Base-by-base conservation (phyloP, 805 yeast genomes). In the Pichia paraexigua region DNA sequence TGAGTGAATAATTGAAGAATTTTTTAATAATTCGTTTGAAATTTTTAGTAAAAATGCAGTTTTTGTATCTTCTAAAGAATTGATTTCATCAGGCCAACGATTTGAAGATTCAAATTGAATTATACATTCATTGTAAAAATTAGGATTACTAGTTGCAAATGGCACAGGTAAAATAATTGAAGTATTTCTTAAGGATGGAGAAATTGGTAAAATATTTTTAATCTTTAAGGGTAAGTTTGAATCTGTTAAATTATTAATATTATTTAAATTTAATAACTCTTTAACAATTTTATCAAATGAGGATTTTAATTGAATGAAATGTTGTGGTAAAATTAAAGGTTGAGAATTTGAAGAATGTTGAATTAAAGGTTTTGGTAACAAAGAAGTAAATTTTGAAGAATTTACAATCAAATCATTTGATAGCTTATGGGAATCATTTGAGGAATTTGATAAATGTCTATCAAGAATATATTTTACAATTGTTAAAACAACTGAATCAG, bases 1-100 rank as follows among this genome's bases (percentile, higher is more conserved):
- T 45, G 70, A 71, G 63, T 85, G 87, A 17, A 18, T 22, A 17
- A 42, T 41, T 25, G 30, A 24, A 68, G 53, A 69, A 13, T 82
- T 74, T 17, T 79, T 79, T 24, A 43, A 32, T 20, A 53, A 24
- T 52, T 72, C 71, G 48, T 80, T 77, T 46, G 75, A 56, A 22
- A 91, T 78, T 59, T 85, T 85, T 49, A 94, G 65, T 59, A 92
- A 70, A 58, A 94, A 88, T 9, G 98, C 98, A 32, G 95, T 80
- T 63, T 94, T 94, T 17, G 96, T 85, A 61, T 85, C 83, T 65
- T 94, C 98, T 50, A 90, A 70, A 2, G 97, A 90, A 41, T 75
- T 70, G 7, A 89, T 65, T 64, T 94, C 97, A 66, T 87, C 95
- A 2, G 99, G 99, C 99, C 99, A 94, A 65, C 82, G 82, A n/a